Evolutionary conservation across 2,329 filamentous ascomycete genomes (phyloP).

Genomic region (Fusarium sp.): DNA sequence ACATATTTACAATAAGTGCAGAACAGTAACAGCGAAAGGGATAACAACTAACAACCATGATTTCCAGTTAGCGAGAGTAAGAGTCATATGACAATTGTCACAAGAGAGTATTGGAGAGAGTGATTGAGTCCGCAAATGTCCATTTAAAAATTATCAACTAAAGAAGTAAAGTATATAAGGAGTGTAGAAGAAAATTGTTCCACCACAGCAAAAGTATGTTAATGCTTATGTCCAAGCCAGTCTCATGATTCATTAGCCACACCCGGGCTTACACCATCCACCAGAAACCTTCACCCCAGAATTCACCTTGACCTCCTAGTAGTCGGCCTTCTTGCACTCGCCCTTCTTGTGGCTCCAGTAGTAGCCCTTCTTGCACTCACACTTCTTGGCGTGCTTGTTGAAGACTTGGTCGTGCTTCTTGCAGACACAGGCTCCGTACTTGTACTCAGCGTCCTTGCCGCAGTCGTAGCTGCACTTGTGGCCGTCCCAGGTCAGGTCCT

Average conservation of each 20-base stretch:
- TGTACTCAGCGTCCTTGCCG: constrained; percentile 35
- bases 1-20: background rate
- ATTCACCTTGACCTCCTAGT: background rate
- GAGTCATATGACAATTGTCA: background rate
- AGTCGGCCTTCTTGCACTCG: constrained; percentile 32
- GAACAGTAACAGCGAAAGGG: no score
- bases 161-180: constrained; percentile 34
- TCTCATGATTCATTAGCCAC: constrained; percentile 15
- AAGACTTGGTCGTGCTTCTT: constrained; percentile 33
- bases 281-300: background rate
- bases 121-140: constrained; percentile 10
- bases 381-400: constrained; percentile 29
- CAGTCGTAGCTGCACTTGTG: constrained; percentile 33
- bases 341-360: constrained; percentile 24
- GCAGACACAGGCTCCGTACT: constrained; percentile 36
- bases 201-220: constrained; percentile 11
- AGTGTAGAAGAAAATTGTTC: constrained; percentile 29
- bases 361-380: constrained; percentile 30
- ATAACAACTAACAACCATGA: background rate
- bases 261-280: background rate
- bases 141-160: constrained; percentile 37
- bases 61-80: no score
- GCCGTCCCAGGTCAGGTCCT: constrained; percentile 33
- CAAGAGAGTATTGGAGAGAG: no score
- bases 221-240: constrained; percentile 10